Evolutionary conservation across 2,329 filamentous ascomycete genomes (phyloP).

Genomic region (Fusarium devonianum): DNA sequence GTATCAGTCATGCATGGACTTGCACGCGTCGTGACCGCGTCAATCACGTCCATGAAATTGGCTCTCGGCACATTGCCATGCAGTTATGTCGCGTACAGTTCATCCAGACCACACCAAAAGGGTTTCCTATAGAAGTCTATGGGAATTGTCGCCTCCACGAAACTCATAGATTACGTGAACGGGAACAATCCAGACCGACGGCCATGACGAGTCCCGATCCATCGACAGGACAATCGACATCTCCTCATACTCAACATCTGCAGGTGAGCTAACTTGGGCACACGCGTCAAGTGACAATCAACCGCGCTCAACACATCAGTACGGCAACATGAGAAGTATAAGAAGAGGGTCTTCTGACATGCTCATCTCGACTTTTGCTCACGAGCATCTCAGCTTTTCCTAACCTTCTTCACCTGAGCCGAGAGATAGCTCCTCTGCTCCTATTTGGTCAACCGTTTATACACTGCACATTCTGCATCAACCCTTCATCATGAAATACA

Average conservation of each 20-base stretch:
- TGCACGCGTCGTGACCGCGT: constrained; percentile 1
- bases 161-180: constrained; percentile 5
- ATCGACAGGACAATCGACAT: constrained; percentile 13
- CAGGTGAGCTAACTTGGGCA: constrained; percentile 7
- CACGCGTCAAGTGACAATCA: neutral
- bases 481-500: constrained; percentile 35
- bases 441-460: constrained; percentile 19
- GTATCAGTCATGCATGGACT: constrained; percentile 1
- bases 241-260: constrained; percentile 7
- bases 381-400: constrained; percentile 14
- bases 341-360: constrained; percentile 13
- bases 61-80: constrained; percentile 1
- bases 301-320: constrained; percentile 2
- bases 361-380: neutral
- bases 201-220: neutral
- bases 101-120: constrained; percentile 2
- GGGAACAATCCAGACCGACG: neutral
- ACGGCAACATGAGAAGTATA: constrained; percentile 19
- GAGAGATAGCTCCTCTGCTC: constrained; percentile 11
- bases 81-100: constrained; percentile 7
- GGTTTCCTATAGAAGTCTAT: constrained; percentile 16
- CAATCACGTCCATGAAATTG: neutral
- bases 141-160: neutral
- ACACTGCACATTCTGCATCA: neutral
- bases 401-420: neutral